Evolutionary conservation across 2,329 filamentous ascomycete species (phyloP).

Genomic region (Aplosporella prunicola): DNA sequence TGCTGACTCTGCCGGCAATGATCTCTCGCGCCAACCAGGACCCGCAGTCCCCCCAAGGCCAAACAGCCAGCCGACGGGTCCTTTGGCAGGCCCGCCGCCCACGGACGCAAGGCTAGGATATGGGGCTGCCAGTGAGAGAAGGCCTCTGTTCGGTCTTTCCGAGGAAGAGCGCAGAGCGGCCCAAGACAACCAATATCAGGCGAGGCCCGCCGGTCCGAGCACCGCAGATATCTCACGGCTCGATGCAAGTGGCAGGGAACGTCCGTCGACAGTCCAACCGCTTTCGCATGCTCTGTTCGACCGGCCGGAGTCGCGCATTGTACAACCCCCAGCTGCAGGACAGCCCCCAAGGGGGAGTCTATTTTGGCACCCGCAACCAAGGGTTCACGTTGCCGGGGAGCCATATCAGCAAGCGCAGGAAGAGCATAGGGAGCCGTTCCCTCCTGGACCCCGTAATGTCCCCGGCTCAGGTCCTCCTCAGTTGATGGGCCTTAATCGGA

Average conservation of each 20-base stretch:
- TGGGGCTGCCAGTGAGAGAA: constrained; percentile 19
- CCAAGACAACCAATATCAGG: constrained; percentile 2
- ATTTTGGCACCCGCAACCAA: constrained; percentile 24
- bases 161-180: constrained; percentile 7
- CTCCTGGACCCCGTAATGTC: constrained; percentile 1
- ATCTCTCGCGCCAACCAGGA: constrained; percentile 2
- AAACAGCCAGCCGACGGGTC: constrained; percentile 30
- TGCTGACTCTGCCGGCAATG: constrained; percentile 4
- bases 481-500: constrained; percentile 5
- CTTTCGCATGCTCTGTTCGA: constrained; percentile 29
- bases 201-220: constrained; percentile 3
- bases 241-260: constrained; percentile 16
- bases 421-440: constrained; percentile 18
- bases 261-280: constrained; percentile 31
- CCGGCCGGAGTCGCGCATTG: constrained; percentile 18
- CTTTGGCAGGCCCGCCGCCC: constrained; percentile 17
- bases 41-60: constrained; percentile 26
- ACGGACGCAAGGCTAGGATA: constrained; percentile 18
- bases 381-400: constrained; percentile 21
- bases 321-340: constrained; percentile 11
- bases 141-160: constrained; percentile 12
- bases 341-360: constrained; percentile 19
- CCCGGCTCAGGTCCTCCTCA: background rate
- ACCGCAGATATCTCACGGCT: constrained; percentile 5
- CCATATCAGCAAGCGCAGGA: constrained; percentile 21